Evolutionary conservation across 106 monocot species (phyloP).

Genomic region (Xerophyta viscosa): DNA sequence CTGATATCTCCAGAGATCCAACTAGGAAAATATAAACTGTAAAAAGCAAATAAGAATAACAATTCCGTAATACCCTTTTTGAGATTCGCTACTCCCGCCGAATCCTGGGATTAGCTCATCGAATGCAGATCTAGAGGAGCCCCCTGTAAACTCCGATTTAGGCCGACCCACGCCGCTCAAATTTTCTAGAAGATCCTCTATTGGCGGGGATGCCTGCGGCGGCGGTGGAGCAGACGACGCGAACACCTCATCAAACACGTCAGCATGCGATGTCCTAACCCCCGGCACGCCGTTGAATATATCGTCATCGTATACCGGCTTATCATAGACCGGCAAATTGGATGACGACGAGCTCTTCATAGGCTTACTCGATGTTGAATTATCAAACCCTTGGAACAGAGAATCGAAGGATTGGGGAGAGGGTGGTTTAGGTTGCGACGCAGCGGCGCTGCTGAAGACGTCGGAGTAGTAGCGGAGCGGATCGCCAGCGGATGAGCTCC

Average conservation of each 20-base stretch:
- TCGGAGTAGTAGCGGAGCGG: constrained; percentile 14
- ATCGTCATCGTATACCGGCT: constrained; percentile 55
- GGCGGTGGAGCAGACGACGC: constrained; percentile 1
- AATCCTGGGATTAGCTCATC: no score
- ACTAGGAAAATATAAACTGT: no score
- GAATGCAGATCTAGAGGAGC: no score
- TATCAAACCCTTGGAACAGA: constrained; percentile 12
- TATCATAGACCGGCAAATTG: constrained; percentile 41
- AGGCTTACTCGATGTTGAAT: constrained; percentile 1
- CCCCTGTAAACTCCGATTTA: background rate
- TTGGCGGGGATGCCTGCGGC: constrained; percentile 8
- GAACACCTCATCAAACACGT: constrained; percentile 50
- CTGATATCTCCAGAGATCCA: no score
- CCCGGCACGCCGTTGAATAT: constrained; percentile 68
- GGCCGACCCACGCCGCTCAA: constrained; percentile 22
- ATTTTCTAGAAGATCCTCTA: constrained; percentile 40
- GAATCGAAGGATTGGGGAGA: constrained; percentile 12
- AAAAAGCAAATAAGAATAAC: no score
- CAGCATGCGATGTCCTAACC: constrained; percentile 29
- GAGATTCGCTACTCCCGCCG: constrained; percentile 6
- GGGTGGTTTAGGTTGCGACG: background rate
- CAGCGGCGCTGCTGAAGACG: constrained; percentile 17
- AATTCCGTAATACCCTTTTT: constrained; percentile 1
- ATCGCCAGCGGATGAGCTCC: background rate
- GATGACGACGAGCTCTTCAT: constrained; percentile 1